Conservation (phyloP, 1,284 basidiomycete genomes). For the Volvariella surrecta region DNA sequence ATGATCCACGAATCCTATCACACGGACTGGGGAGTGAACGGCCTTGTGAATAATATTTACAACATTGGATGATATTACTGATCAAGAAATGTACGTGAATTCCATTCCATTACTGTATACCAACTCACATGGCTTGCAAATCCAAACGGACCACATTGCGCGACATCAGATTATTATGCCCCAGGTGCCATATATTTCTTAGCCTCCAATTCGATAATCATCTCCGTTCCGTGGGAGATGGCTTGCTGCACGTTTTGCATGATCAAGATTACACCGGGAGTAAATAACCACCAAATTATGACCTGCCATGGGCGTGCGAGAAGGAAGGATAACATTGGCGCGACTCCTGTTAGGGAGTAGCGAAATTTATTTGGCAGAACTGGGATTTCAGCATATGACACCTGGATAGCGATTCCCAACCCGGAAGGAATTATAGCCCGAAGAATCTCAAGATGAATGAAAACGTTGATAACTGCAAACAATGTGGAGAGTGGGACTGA, state of each 20-base stretch:
- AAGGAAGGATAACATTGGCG: conserved; percentile 38
- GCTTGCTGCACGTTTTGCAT: conserved; percentile 34
- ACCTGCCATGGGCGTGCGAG: conserved; percentile 39
- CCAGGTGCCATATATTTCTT: conserved; percentile 45
- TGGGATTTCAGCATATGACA: conserved; percentile 15
- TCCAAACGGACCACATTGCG: no score
- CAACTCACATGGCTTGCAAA: no score
- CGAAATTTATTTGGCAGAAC: conserved; percentile 31
- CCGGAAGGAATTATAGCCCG: conserved; percentile 26
- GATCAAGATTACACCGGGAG: conserved; percentile 30
- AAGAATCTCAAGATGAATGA: conserved; percentile 38
- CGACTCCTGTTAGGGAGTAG: conserved; percentile 35
- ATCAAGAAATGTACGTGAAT: no score
- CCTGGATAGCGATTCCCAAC: conserved; percentile 13
- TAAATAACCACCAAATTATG: conserved; percentile 43
- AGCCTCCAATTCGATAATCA: conserved; percentile 41
- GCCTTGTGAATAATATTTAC: no score
- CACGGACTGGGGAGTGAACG: no score
- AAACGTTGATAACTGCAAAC: conserved; percentile 34
- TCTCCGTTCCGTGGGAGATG: conserved; percentile 32
- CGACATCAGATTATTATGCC: conserved; percentile 31
- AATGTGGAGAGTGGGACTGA: conserved; percentile 30
- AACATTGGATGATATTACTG: no score
- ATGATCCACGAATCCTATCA: no score
- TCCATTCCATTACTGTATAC: no score